Conservation (phyloP, 371 early-diverging fungal species). For the Mortierella sp. region DNA sequence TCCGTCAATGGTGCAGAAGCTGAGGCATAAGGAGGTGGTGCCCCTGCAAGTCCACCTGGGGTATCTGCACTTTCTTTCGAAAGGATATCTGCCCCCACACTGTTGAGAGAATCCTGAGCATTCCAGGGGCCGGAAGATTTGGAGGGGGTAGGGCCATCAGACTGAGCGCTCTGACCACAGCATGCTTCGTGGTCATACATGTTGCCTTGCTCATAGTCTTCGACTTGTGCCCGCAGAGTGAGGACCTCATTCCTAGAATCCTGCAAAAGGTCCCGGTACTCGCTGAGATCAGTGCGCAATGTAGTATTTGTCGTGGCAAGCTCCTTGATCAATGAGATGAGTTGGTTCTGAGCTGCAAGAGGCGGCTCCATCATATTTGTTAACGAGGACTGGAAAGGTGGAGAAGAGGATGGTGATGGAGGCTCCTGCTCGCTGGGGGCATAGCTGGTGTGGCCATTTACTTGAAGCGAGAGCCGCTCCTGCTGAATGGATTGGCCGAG, state of each 20-base stretch:
- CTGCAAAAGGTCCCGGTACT: slow-evolving; percentile 54
- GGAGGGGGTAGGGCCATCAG: no score
- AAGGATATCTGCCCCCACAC: background rate
- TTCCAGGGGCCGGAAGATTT: slow-evolving; percentile 7
- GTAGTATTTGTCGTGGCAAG: slow-evolving; percentile 59
- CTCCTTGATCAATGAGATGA: slow-evolving; percentile 60
- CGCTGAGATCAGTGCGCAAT: slow-evolving; percentile 53
- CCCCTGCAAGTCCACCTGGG: background rate
- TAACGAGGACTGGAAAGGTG: slow-evolving; percentile 31
- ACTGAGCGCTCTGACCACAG: slow-evolving; percentile 23
- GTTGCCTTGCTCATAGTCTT: slow-evolving; percentile 53
- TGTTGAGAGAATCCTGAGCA: slow-evolving; percentile 1
- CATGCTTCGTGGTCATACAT: slow-evolving; percentile 18
- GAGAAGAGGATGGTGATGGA: slow-evolving; percentile 30
- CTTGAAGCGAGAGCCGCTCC: slow-evolving; percentile 22
- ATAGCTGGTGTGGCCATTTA: slow-evolving; percentile 16
- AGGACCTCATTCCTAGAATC: slow-evolving; percentile 56
- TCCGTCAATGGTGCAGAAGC: background rate
- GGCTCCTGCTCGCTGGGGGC: background rate
- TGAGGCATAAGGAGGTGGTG: slow-evolving; percentile 7
- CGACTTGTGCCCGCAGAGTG: slow-evolving; percentile 47
- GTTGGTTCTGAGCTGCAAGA: slow-evolving; percentile 51
- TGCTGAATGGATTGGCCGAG: slow-evolving; percentile 41
- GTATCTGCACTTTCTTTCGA: background rate
- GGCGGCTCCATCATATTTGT: slow-evolving; percentile 25